Evolutionary conservation across 345 rosid species (phyloP), one percentile per base, ranked within the genome.

Genomic region (Populus ilicifolia): DNA sequence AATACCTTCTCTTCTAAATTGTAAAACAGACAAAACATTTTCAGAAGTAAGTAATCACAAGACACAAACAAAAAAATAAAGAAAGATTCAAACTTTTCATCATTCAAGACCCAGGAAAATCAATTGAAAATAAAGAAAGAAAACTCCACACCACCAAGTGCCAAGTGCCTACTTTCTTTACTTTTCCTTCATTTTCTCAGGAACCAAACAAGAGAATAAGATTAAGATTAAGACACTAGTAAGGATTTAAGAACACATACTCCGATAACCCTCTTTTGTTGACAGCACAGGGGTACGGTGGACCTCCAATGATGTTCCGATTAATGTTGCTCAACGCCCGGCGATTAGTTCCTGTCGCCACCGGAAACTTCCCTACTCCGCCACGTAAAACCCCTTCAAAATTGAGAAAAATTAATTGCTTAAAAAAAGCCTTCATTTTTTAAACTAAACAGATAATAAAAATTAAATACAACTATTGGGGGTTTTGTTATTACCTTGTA

Each of bases 321-420:
- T 90, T 88, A 44, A 96, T 89, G 50, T 52, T 79, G 80, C 94
- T 85, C 66, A 96, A 81, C 38, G 97, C 99, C 83, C 95, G 83
- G 75, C 98, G 88, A 75, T 85, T 89, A 69, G 81, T 91, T 21
- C 87, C 91, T 0, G 80, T 46, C 33, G 84, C 74, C 82, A 77
- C 77, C 80, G 80, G 72, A 65, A 86, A 80, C 88, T 91, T 93
- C 76, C 93, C 92, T 66, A 86, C 80, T 71, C 89, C 86, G 67
- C 84, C 87, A 21, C 81, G 88, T 74, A 89, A 59, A 43, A 85
- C 91, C 64, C 87, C 97, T 93, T 62, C 76, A 81, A 48, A 6
- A 75, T n/a, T 23, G 50, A 27, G 33, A 69, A 63, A 9, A 5
- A 23, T 73, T 72, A 75, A 82, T 35, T 70, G 59, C 29, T 12